Base-by-base conservation (phyloP, 73 alveolate species). In the Stentor coeruleus region DNA sequence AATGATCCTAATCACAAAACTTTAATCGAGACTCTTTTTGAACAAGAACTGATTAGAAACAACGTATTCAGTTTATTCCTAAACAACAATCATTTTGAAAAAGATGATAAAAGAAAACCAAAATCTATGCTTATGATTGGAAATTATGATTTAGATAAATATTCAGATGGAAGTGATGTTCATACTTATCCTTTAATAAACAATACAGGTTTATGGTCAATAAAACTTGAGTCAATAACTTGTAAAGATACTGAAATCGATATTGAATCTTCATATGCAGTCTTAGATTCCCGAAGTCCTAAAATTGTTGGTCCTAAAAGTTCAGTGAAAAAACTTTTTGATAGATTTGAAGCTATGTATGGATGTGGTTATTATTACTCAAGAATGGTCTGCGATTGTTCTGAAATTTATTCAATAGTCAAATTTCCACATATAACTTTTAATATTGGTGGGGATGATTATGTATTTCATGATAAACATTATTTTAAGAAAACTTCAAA, bases 351-450 rank as follows among this genome's bases (percentile, higher is more conserved):
- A 31, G 37, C 79, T 1, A 20, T 20, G 41, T 66, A 31, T 26
- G 79, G 79, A 1, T 66, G 79, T 33, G 79, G 40, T 20, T 20
- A 66, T 20, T 66, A 66, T 33, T 31, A 66, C 37, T 28, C 42
- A 20, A 20, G 37, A 66, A 66, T 66, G 79, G 79, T 31, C 37
- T 66, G 79, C 33, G 79, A 66, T 40, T 66, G 79, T 2, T 66
- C 79, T 28, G 37, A 66, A 11, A 31, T 66, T 11, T 66, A 66
- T 40, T 14, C n/a, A 20, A 66, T 66, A 0, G 79, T 66, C 40
- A 31, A 66, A 11, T 66, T 20, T 20, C 79, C 79, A 28, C 40
- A 66, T 20, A 66, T 66, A 37, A 66, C 37, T 26, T 28, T 66
- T 31, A 66, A 66, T 20, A 1, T 66, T 28, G 79, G 33, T 37